Conservation (phyloP, 1,284 basidiomycete species). For the Ustilago bromivora region DNA sequence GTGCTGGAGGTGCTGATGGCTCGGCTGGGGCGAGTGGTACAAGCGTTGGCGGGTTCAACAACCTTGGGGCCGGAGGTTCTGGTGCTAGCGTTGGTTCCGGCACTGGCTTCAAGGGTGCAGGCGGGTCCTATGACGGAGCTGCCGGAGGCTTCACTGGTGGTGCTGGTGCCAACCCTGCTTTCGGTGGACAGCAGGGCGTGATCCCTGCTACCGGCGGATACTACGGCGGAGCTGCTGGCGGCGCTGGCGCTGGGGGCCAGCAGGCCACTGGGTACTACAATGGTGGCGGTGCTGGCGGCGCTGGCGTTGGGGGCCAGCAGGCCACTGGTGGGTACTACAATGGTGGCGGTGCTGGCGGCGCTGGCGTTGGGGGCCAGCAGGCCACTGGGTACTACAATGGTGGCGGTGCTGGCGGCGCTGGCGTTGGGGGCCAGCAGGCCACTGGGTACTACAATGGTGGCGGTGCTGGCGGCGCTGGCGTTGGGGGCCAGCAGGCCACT, state of each 20-base stretch:
- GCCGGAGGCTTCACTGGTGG: not conserved
- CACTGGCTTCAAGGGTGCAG: not conserved
- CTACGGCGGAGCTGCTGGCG: not conserved
- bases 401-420: not conserved
- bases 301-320: too few relatives aligned
- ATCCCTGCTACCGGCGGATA: not conserved
- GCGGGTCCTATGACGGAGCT: not conserved
- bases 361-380: not conserved
- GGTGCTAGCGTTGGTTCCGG: conserved; percentile 6
- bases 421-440: too few relatives aligned
- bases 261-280: not conserved
- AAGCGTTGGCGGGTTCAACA: conserved; percentile 6
- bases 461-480: conserved; percentile 6
- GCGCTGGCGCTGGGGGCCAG: conserved; percentile 5
- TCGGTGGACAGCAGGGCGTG: not conserved
- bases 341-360: conserved; percentile 7
- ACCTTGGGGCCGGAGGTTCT: not conserved
- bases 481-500: not conserved
- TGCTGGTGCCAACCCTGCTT: not conserved
- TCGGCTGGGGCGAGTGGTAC: conserved; percentile 4
- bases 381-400: not conserved
- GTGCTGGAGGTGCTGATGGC: not conserved
- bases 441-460: not conserved
- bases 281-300: not conserved
- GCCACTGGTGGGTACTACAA: not conserved